Conservation (phyloP, 2,329 filamentous ascomycete species). For the Colletotrichum sp. region DNA sequence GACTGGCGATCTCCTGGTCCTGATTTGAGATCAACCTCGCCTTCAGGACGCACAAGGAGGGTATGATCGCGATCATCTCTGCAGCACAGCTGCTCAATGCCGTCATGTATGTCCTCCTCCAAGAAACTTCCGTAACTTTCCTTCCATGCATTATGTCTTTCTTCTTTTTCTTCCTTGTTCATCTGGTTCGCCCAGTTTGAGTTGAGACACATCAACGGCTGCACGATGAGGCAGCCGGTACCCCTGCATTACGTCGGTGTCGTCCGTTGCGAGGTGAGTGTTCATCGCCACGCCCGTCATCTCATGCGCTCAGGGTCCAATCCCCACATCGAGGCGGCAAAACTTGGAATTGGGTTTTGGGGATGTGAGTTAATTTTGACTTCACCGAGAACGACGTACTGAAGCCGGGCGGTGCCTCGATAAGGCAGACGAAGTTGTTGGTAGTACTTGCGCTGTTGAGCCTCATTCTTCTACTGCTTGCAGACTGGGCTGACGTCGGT, state of each 20-base stretch:
- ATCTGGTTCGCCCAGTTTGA: background rate
- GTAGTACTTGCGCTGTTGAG: background rate
- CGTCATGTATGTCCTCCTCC: background rate
- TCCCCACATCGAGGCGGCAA: background rate
- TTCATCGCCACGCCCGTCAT: background rate
- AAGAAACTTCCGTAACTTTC: background rate
- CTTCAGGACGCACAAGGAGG: background rate
- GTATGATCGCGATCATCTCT: background rate
- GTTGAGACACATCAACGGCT: background rate
- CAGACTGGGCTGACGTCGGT: background rate
- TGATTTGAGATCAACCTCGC: background rate
- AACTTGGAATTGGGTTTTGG: background rate
- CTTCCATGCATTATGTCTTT: background rate
- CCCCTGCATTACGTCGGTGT: background rate
- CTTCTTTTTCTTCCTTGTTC: background rate
- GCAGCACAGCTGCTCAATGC: background rate
- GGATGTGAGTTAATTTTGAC: background rate
- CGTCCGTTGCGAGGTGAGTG: background rate
- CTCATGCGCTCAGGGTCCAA: background rate
- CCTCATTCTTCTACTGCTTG: background rate
- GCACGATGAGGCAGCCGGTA: background rate
- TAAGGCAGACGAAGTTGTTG: background rate
- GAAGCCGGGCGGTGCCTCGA: background rate
- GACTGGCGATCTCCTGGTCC: background rate
- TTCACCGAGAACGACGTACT: background rate